phyloP scores from a whole-genome alignment of 1,284 basidiomycete genomes.

The Lentinus polychrous region DNA sequence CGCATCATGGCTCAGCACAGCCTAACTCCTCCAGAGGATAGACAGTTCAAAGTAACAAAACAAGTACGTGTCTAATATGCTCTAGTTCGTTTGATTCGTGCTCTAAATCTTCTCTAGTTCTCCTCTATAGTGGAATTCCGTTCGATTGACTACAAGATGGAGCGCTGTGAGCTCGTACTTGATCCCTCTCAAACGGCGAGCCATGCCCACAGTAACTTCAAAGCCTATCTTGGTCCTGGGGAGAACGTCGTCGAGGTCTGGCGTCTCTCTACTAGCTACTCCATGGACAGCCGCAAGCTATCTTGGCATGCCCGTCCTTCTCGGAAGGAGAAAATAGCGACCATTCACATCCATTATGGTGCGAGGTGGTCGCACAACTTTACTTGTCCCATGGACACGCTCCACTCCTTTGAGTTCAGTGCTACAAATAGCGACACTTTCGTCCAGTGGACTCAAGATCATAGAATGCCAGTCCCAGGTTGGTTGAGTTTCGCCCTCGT shows the following conservation, averaged over 20 bases:
- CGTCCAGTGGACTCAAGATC: slow-evolving; percentile 5
- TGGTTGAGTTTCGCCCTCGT: not conserved
- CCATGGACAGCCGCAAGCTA: not conserved
- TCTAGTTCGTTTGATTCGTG: too few species aligned
- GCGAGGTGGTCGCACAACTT: slow-evolving; percentile 1
- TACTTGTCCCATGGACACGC: slow-evolving; percentile 2
- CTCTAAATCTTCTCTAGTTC: not conserved
- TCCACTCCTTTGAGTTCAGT: slow-evolving; percentile 1
- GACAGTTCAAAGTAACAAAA: slow-evolving; percentile 1
- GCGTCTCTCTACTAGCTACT: not conserved
- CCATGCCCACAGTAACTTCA: not conserved
- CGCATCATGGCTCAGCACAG: not conserved
- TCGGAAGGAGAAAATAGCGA: not conserved
- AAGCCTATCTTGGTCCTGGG: not conserved
- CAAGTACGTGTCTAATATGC: not conserved
- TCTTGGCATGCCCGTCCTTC: slow-evolving; percentile 1
- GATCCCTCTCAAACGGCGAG: not conserved
- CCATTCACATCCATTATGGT: not conserved
- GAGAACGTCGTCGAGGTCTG: slow-evolving; percentile 2
- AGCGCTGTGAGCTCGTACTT: slow-evolving; percentile 3
- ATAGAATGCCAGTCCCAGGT: slow-evolving; percentile 2
- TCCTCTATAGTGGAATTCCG: slow-evolving; percentile 5
- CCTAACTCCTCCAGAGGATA: slow-evolving; percentile 2
- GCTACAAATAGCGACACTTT: not conserved
- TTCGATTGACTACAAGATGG: slow-evolving; percentile 5